phyloP scores from a whole-genome alignment of 257 asterid genomes.

The Craterostigma plantagineum region DNA sequence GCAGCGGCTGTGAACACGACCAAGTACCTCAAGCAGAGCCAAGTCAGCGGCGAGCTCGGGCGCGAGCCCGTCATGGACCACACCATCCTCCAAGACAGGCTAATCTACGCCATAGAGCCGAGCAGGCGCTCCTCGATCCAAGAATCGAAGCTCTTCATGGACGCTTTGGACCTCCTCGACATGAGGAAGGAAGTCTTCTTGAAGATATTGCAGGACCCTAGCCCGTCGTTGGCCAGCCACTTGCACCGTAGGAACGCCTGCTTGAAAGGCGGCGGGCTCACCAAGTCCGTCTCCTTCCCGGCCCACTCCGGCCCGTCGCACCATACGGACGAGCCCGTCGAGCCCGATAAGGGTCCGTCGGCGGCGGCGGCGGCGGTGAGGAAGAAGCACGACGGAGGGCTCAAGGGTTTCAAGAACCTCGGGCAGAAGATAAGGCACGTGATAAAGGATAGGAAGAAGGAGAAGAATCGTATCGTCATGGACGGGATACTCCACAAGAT shows the following conservation, averaged over 20 bases:
- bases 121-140: conserved; percentile 25
- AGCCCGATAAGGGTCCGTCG: conserved; percentile 7
- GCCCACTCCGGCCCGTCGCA: too few species aligned
- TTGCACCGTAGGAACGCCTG: conserved; percentile 22
- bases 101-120: conserved; percentile 29
- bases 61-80: conserved; percentile 24
- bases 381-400: conserved; percentile 19
- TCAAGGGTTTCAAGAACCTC: conserved; percentile 44
- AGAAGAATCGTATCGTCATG: conserved; percentile 50
- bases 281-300: conserved; percentile 52
- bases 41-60: conserved; percentile 12
- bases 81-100: conserved; percentile 29
- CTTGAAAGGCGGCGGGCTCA: conserved; percentile 20
- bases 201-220: conserved; percentile 53
- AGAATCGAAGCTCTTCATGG: conserved; percentile 56
- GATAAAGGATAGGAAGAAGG: conserved; percentile 43
- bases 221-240: conserved; percentile 30
- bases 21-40: conserved; percentile 32
- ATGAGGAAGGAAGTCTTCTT: conserved; percentile 62
- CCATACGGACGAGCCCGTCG: conserved; percentile 6
- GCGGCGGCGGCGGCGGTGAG: conserved; percentile 10
- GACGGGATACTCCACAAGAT: conserved; percentile 60
- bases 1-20: conserved; percentile 16
- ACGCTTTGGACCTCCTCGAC: conserved; percentile 57
- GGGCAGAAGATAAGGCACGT: conserved; percentile 41